Base-by-base conservation (phyloP, 2,329 filamentous ascomycete genomes). In the Shiraia sp. region DNA sequence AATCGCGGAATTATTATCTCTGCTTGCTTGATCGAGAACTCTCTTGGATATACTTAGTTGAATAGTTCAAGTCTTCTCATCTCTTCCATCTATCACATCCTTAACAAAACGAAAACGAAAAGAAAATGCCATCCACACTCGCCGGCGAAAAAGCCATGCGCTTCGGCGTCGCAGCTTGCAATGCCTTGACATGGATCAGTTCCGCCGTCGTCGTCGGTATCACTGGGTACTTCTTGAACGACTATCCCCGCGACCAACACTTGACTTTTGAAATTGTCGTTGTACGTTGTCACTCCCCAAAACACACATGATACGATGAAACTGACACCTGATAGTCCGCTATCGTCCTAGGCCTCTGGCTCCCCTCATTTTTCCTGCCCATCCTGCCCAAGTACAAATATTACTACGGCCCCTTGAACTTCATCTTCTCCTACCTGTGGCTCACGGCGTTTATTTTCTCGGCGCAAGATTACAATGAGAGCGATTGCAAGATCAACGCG, bases 381-480 rank as follows among this genome's bases (percentile, higher is more conserved):
- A 72, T 75, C 59, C 42, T 71, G 43, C 63, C 15, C 14, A 55
- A 40, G 3, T 47, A 65, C 15, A 59, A 71, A 9, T 63, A 63
- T 58, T 68, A 63, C 42, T 61, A 70, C 33, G 65, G 71, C 3
- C 62, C 72, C 15, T 46, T 74, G 34, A 73, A 75, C 51, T 55
- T 74, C 8, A 47, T 74, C 46, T 75, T 75, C 61, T 74, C 71
- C 6, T 75, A 75, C 43, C 67, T 76, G 67, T 76, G 73, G 73
- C 66, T 76, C 55, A 75, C 74, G 1, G 63, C 72, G 13, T 76
- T 76, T 55, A 72, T 76, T 53, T 75, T 76, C 60, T 54, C 72
- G 1, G 68, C 73, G 4, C 67, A 75, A 57, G 72, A 75, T 64
- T 76, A 75, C 49, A 65, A 60, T 45, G 41, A 49, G 36, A 28